Base-by-base conservation (phyloP, 176 grass and related monocot species). In the Cymbopogon citratus region DNA sequence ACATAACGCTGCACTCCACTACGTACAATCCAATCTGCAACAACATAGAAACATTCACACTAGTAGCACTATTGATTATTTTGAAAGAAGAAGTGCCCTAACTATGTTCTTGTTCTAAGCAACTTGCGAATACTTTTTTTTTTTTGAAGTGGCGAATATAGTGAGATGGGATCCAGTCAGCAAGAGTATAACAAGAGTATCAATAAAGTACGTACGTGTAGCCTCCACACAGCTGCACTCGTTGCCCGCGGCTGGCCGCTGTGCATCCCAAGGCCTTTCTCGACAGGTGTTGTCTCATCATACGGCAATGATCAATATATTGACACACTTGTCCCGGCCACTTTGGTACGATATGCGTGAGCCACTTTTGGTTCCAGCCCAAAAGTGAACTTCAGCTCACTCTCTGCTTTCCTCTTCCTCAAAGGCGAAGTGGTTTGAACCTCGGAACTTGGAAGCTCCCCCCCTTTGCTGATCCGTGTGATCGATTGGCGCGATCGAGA, bases 311-410 rank as follows among this genome's bases (percentile, higher is more conserved):
- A n/a, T n/a, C n/a, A n/a, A n/a, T n/a, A n/a, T n/a, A 89, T 89
- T 89, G 87, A 85, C 87, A 85, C 87, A 89, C 65, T 77, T 85
- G 78, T 77, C 77, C 77, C 72, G 82, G 31, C 13, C 31, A 70
- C 25, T 74, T 70, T 40, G 21, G 76, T 56, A 29, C 66, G 27
- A 1, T 21, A 1, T 5, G 21, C 29, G 36, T 7, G 10, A 48
- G 45, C 15, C 48, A 19, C 48, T 51, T 51, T 51, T 51, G 1
- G 48, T 85, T 29, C 51, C 51, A 43, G 2, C 81, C 54, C 40
- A 8, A 84, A 80, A 61, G 29, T 31, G 54, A n/a, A n/a, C n/a
- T n/a, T n/a, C n/a, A n/a, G 7, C 0, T 15, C n/a, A n/a, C 23
- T 23, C 56, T 74, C 36, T 16, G 63, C 73, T 84, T 76, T 84